A percentile compares a stretch with the other conserved stretches of the same genome.
These are phyloP conservation scores for Chlamydomonas sp. DNA, from an alignment of 139 green algal species.

Conservation along the genomic window DNA sequence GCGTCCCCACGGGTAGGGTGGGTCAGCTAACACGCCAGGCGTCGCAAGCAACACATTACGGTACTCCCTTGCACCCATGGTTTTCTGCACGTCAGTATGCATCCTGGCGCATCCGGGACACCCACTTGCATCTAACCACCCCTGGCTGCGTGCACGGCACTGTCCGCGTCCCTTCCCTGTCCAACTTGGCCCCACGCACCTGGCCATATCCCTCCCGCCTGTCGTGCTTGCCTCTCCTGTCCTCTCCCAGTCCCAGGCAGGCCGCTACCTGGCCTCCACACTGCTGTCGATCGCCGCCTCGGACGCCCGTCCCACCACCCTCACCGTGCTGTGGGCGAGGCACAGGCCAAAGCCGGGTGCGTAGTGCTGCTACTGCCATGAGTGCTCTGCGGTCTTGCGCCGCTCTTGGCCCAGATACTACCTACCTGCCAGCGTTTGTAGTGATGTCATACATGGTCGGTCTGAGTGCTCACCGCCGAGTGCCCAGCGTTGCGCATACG, in stretches of 20 bases:
- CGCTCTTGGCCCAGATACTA: neutral
- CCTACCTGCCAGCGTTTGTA: too few relatives aligned
- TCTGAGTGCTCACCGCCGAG: too few relatives aligned
- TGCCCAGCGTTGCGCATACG: too few relatives aligned
- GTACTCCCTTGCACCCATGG: too few relatives aligned
- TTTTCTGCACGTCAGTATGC: too few relatives aligned
- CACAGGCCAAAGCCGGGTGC: neutral
- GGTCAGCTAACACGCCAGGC: too few relatives aligned
- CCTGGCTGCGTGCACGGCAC: neutral
- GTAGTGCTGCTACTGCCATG: neutral
- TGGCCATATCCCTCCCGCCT: too few relatives aligned
- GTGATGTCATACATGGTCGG: too few relatives aligned
- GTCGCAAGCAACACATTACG: too few relatives aligned
- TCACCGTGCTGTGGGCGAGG: constrained; percentile 10
- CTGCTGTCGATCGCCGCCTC: constrained; percentile 1
- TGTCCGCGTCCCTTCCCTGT: neutral
- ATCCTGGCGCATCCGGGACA: too few relatives aligned
- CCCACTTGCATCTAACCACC: neutral
- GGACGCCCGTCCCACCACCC: neutral
- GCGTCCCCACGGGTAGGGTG: constrained; percentile 10
- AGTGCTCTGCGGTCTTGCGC: neutral
- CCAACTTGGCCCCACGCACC: neutral
- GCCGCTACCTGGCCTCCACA: constrained; percentile 21
- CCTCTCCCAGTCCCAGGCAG: constrained; percentile 4
- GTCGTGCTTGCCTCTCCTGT: too few relatives aligned